These are phyloP conservation scores for Fulvia fulva DNA, from an alignment of 2,329 filamentous ascomycete genomes.

Conservation along the genomic window DNA sequence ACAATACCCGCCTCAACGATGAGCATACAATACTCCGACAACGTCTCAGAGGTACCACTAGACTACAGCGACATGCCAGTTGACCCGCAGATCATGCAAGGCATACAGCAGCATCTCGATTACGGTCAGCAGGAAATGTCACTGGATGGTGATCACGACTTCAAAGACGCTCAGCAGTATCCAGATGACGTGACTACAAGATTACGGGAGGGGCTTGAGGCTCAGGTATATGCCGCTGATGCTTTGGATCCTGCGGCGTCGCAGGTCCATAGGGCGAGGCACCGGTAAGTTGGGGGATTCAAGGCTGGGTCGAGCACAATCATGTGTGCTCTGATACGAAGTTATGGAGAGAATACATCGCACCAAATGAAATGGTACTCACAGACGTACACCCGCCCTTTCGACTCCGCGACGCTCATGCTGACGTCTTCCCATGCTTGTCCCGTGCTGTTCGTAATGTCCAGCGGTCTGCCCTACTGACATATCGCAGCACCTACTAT, in stretches of 20 bases:
- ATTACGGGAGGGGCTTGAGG: conserved; percentile 9
- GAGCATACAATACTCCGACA: conserved; percentile 33
- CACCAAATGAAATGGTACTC: too few species aligned
- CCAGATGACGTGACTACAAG: conserved; percentile 5
- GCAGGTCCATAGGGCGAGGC: conserved; percentile 2
- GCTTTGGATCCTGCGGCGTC: not conserved
- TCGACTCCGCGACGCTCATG: too few species aligned
- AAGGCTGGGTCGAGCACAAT: not conserved
- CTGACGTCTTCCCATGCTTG: too few species aligned
- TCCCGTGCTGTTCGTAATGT: too few species aligned
- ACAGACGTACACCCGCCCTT: too few species aligned
- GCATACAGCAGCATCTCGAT: conserved; percentile 4
- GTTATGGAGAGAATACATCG: not conserved
- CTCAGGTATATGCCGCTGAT: conserved; percentile 1
- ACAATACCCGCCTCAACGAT: conserved; percentile 25
- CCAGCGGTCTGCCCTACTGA: too few species aligned
- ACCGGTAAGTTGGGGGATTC: not conserved
- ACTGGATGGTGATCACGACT: not conserved
- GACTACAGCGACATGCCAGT: conserved; percentile 54
- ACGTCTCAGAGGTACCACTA: not conserved
- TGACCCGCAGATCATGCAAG: conserved; percentile 57
- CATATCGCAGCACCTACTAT: too few species aligned
- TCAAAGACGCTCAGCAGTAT: not conserved
- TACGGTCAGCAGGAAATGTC: not conserved
- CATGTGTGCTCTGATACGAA: not conserved